Conservation (phyloP, 2,329 filamentous ascomycete genomes). For the Fusarium cicatricum region DNA sequence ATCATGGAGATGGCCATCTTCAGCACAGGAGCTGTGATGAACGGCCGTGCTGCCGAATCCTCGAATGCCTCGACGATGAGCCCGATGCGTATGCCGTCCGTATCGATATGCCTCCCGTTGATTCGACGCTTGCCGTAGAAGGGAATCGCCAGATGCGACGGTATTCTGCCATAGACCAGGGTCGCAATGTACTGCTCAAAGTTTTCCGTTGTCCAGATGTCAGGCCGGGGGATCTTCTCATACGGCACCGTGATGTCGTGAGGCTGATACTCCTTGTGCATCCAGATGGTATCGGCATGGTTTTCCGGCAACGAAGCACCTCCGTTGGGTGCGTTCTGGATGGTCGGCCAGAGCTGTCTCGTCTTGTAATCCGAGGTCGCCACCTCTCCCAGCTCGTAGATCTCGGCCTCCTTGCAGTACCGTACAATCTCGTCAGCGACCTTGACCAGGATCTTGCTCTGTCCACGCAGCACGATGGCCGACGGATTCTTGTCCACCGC, state of each 20-base stretch:
- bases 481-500: constrained; percentile 46
- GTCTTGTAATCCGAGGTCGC: constrained; percentile 46
- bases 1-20: constrained; percentile 57
- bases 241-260: constrained; percentile 47
- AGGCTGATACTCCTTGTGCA: constrained; percentile 45
- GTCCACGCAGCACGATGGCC: constrained; percentile 46
- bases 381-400: constrained; percentile 50
- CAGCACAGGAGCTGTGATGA: constrained; percentile 51
- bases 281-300: constrained; percentile 44
- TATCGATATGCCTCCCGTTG: constrained; percentile 45
- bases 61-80: constrained; percentile 52
- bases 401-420: constrained; percentile 43
- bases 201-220: constrained; percentile 51
- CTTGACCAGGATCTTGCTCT: constrained; percentile 43
- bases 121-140: constrained; percentile 47
- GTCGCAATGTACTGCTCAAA: constrained; percentile 54
- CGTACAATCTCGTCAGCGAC: constrained; percentile 48
- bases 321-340: constrained; percentile 41
- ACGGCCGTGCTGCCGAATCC: constrained; percentile 45
- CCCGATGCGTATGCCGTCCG: constrained; percentile 49
- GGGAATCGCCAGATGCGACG: constrained; percentile 43
- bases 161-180: constrained; percentile 51
- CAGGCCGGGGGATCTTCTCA: constrained; percentile 51
- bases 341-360: constrained; percentile 49
- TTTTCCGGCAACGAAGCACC: constrained; percentile 35